Percentiles rank a stretch among this genome's conserved stretches.
Conservation (phyloP, 148 eudicot species). For the Vaccinium macrocarpon region DNA sequence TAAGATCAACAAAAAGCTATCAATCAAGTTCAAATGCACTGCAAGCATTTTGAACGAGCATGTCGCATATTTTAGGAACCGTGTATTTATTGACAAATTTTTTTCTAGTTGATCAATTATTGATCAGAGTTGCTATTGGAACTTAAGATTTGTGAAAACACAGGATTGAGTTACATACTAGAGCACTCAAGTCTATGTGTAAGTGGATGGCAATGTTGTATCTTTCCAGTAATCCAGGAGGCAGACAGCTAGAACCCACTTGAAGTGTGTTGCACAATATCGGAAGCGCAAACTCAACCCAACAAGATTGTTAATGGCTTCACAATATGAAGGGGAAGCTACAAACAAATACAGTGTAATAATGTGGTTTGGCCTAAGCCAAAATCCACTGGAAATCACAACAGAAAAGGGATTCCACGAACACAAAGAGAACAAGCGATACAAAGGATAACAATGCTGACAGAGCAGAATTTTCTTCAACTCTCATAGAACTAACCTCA, state of each 20-base stretch:
- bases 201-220: neutral
- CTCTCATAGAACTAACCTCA: neutral
- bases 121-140: neutral
- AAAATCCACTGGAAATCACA: neutral
- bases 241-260: neutral
- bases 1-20: neutral
- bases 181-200: neutral
- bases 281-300: neutral
- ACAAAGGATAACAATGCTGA: neutral
- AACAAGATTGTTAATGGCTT: neutral
- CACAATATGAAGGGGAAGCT: neutral
- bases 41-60: neutral
- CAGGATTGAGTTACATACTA: neutral
- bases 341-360: neutral
- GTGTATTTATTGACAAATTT: neutral
- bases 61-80: neutral
- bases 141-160: neutral
- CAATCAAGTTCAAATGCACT: neutral
- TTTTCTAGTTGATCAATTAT: neutral
- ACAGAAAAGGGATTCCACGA: neutral
- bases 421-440: neutral
- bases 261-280: neutral
- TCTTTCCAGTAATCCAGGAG: neutral
- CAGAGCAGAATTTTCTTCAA: neutral
- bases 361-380: neutral